Percentiles rank a stretch among this genome's conserved stretches.
These are phyloP conservation scores for Colletotrichum truncatum DNA, from an alignment of 2,329 filamentous ascomycete genomes.

Conservation along the genomic window DNA sequence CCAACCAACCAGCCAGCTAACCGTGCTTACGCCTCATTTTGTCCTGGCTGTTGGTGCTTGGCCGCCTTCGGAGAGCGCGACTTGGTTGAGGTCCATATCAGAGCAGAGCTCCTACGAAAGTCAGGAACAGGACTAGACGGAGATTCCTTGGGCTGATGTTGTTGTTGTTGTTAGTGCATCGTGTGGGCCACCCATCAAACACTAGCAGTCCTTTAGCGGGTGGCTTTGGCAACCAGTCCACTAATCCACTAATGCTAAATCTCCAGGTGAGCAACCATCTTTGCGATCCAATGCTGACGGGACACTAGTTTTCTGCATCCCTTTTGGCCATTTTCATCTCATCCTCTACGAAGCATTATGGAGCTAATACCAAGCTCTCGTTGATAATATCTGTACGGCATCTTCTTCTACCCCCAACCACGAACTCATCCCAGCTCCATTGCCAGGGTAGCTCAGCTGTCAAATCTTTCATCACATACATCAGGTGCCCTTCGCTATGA, in stretches of 20 bases:
- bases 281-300: too few species aligned
- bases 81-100: background rate
- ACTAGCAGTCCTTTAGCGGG: constrained; percentile 13
- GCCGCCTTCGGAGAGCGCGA: background rate
- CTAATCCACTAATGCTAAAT: too few species aligned
- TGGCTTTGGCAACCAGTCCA: background rate
- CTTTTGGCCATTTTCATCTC: too few species aligned
- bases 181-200: background rate
- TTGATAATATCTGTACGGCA: background rate
- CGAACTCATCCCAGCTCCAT: background rate
- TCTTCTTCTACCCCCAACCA: background rate
- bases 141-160: constrained; percentile 9
- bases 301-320: too few species aligned
- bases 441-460: background rate
- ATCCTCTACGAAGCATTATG: too few species aligned
- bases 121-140: constrained; percentile 22
- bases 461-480: background rate
- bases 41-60: background rate
- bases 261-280: too few species aligned
- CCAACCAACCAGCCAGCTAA: background rate
- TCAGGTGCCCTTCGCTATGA: background rate
- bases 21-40: background rate
- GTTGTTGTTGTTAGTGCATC: constrained; percentile 6
- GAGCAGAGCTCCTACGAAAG: background rate
- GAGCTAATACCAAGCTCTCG: too few species aligned